Conservation (phyloP, 2,329 filamentous ascomycete species). For the Phialocephala subalpina region DNA sequence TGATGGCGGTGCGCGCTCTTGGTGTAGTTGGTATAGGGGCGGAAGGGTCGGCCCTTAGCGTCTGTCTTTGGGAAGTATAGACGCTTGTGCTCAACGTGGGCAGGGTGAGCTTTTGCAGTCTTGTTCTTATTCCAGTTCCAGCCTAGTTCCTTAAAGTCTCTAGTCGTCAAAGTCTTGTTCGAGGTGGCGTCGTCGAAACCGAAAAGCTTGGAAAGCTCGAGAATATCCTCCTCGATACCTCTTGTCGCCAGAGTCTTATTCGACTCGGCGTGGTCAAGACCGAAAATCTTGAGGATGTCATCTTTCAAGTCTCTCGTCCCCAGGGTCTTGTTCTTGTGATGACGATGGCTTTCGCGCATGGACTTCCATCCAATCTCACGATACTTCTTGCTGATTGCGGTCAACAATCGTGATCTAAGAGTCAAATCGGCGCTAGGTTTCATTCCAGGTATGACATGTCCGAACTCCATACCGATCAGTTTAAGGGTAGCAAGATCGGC, state of each 20-base stretch:
- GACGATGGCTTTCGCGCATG: neutral
- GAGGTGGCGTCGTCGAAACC: no score
- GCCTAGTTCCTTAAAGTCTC: neutral
- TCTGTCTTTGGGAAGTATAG: neutral
- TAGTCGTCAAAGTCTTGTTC: neutral
- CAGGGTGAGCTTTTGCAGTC: neutral
- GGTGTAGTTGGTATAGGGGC: neutral
- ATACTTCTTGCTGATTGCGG: no score
- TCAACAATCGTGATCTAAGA: neutral
- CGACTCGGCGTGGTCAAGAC: neutral
- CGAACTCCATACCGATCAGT: no score
- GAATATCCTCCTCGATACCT: neutral
- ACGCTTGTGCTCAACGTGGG: neutral
- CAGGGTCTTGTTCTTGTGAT: neutral
- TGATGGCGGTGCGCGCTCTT: neutral
- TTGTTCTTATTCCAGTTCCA: neutral
- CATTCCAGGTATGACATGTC: neutral
- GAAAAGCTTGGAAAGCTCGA: neutral
- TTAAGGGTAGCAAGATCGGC: neutral
- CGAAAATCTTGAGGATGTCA: neutral
- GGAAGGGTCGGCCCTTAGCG: neutral
- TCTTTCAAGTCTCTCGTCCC: neutral
- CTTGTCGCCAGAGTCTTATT: neutral
- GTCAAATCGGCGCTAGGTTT: neutral
- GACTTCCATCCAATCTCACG: no score